Base-by-base conservation (phyloP, 2,329 filamentous ascomycete genomes). In the Pseudogymnoascus sp. region DNA sequence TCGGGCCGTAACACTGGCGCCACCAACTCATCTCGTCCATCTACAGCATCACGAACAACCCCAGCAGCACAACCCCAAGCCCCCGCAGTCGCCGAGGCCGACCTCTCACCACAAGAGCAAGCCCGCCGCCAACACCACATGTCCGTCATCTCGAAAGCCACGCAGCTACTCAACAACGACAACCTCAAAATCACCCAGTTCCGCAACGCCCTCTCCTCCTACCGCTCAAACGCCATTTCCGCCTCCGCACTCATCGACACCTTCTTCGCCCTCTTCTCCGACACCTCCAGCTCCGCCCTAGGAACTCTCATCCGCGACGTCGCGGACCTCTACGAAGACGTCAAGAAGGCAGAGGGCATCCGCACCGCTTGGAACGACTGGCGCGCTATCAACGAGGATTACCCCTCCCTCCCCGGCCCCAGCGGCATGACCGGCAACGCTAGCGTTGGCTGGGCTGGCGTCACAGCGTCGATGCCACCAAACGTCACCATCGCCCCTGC, bases 311-410 rank as follows among this genome's bases (percentile, higher is more conserved):
- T 98, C 67, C 90, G 93, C 66, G 95, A 99, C 73, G 84, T 97
- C 2, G 90, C 93, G 4, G 93, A 98, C 62, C 85, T 99, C 10
- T 98, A 95, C 70, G 93, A 99, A 70, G 89, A 96, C 69, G 83
- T 88, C 61, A 74, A 76, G 16, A 96, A 96, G 73, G 86, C 86
- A 1, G 87, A 89, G 62, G 81, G 80, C 0, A 79, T 99, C 2
- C 84, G 92, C 25, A 89, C 89, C 71, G 91, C 93, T 1, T 97
- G 93, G 92, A 91, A 92, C 70, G 90, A 96, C 76, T 97, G 93
- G 91, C 90, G 91, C 57, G 92, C 92, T 39, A 95, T 96, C 77
- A 96, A 96, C 69, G 93, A 97, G 76, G 93, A 97, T 74, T 98
- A 97, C 70, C 93, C 93, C 0, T 91, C 90, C 1, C 80, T 98